Percentiles rank a stretch among this genome's conserved stretches.
Evolutionary conservation across 2,329 filamentous ascomycete genomes (phyloP).

Genomic region (Botrytis tulipae): DNA sequence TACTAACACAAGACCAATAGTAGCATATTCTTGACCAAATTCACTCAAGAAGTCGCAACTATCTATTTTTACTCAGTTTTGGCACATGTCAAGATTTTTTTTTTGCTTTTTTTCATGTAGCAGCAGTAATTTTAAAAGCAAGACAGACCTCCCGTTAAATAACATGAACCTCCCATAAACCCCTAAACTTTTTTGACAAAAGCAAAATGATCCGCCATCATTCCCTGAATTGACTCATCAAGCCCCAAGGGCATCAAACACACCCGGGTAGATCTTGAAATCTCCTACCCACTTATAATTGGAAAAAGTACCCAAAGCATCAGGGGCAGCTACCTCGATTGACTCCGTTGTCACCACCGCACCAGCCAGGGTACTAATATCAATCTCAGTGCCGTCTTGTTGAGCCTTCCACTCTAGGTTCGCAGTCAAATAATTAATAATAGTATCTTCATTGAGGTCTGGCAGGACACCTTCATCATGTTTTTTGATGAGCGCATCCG

Average conservation of each 20-base stretch:
- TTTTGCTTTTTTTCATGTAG: neutral
- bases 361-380: neutral
- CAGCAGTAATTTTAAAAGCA: neutral
- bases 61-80: neutral
- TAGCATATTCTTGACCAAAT: too few relatives aligned
- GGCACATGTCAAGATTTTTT: neutral
- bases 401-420: slow-evolving; percentile 32
- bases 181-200: neutral
- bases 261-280: slow-evolving; percentile 13
- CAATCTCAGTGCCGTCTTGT: slow-evolving; percentile 6
- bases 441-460: slow-evolving; percentile 32
- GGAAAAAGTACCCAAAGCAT: slow-evolving; percentile 1
- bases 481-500: slow-evolving; percentile 37
- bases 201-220: neutral
- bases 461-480: slow-evolving; percentile 32
- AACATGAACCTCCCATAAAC: neutral
- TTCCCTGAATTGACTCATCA: neutral
- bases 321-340: slow-evolving; percentile 13
- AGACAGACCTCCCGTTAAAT: neutral
- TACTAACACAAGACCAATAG: neutral
- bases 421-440: slow-evolving; percentile 33
- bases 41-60: too few relatives aligned
- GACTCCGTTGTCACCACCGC: slow-evolving; percentile 4
- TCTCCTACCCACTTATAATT: slow-evolving; percentile 20
- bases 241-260: neutral